A percentile compares a stretch with the other conserved stretches of the same genome.
Evolutionary conservation across 306 rosid genomes (phyloP).

Genomic region (Glycyrrhiza uralensis): DNA sequence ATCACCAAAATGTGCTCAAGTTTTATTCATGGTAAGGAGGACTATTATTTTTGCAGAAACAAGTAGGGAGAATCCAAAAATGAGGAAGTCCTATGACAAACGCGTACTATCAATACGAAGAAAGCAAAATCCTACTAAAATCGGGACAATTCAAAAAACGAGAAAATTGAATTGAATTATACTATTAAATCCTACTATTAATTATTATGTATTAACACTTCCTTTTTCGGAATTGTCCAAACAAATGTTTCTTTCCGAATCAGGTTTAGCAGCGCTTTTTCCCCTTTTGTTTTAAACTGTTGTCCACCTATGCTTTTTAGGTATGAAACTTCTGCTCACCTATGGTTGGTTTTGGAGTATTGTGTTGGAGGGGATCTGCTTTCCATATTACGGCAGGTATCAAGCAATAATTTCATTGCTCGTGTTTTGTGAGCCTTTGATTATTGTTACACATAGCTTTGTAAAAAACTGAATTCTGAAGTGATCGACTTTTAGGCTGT

Average conservation of each 20-base stretch:
- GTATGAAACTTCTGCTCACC: slow-evolving; percentile 97
- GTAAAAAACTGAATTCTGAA: not conserved
- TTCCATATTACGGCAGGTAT: slow-evolving; percentile 83
- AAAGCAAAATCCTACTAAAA: not conserved
- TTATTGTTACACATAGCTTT: not conserved
- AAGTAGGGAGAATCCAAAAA: not conserved
- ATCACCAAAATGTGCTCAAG: slow-evolving; percentile 72
- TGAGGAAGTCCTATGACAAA: not conserved
- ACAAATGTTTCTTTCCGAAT: not conserved
- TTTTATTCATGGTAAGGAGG: slow-evolving; percentile 75
- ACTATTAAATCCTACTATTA: not conserved
- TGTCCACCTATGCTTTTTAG: slow-evolving; percentile 42
- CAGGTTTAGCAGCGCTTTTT: not conserved
- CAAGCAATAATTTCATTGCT: not conserved
- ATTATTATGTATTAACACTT: not conserved
- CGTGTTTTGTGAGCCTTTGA: not conserved
- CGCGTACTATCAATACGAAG: not conserved
- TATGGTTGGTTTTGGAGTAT: slow-evolving; percentile 94
- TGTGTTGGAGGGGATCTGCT: slow-evolving; percentile 95
- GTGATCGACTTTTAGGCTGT: not conserved
- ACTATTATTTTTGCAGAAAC: not conserved
- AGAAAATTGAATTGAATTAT: not conserved
- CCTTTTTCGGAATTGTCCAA: not conserved
- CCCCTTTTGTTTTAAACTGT: not conserved
- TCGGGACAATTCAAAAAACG: not conserved